Evolutionary conservation across 805 yeast species (phyloP).

Genomic region (Starmerella floricola): DNA sequence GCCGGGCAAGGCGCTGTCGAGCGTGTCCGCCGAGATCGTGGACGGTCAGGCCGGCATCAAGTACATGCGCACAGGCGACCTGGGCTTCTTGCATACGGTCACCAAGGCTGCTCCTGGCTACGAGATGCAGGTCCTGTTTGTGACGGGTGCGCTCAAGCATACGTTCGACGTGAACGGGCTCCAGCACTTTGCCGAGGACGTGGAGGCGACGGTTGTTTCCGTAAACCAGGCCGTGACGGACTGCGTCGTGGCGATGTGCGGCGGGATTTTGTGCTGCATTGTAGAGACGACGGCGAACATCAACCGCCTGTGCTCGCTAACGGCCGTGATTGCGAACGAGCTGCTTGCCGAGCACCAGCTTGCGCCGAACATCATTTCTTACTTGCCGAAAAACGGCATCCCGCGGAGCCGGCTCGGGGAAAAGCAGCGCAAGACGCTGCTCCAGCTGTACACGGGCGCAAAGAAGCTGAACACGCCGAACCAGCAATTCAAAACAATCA

Average conservation of each 20-base stretch:
- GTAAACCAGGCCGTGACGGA: conserved; percentile 37
- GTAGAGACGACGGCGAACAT: conserved; percentile 38
- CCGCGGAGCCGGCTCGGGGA: conserved; percentile 63
- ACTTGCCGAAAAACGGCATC: conserved; percentile 50
- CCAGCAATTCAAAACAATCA: conserved; percentile 10
- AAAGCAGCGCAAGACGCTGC: conserved; percentile 60
- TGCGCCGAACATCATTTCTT: conserved; percentile 71
- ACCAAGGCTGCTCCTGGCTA: conserved; percentile 32
- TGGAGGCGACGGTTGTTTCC: conserved; percentile 55
- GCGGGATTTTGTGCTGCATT: conserved; percentile 64
- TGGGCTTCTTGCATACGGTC: conserved; percentile 80
- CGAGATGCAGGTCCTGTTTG: conserved; percentile 67
- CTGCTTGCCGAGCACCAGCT: conserved; percentile 72
- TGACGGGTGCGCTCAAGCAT: conserved; percentile 70
- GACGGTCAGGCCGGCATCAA: conserved; percentile 51
- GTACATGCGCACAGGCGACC: conserved; percentile 82
- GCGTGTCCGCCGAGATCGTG: conserved; percentile 45
- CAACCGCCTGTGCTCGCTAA: conserved; percentile 53
- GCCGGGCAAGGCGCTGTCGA: conserved; percentile 30
- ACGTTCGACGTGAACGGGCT: conserved; percentile 87
- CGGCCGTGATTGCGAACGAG: conserved; percentile 70
- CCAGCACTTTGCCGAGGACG: conserved; percentile 78
- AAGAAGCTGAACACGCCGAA: conserved; percentile 27
- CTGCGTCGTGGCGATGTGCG: conserved; percentile 61
- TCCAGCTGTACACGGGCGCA: conserved; percentile 44